Evolutionary conservation across 2,329 filamentous ascomycete species (phyloP), one percentile per base, ranked within the genome.

Genomic region (Rhexocercosporidium sp.): DNA sequence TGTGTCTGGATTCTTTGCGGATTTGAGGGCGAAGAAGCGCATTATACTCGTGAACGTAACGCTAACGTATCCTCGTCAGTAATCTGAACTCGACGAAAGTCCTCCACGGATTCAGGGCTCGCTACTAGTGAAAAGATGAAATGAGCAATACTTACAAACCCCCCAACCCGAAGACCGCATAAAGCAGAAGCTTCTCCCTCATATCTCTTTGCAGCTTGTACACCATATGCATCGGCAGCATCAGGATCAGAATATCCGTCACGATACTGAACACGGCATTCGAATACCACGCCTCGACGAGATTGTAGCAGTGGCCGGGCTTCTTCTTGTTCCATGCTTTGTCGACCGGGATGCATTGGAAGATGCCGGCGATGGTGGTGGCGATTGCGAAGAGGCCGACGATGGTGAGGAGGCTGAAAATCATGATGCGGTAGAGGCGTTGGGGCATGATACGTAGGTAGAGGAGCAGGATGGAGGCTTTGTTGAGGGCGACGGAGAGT

Each of bases 131-230:
- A 37, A 20, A 22, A 11, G 60, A 53, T 20, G 29, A 16, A 14
- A 37, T 8, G 39, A 8, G 46, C 3, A 27, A 22, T 4, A 75
- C 78, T 72, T 67, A 79, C 78, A 77, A 81, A 73, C 46, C 70
- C 34, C 70, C 81, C 67, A 78, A 69, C 20, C 76, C 79, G 76
- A 78, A 78, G 63, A 76, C 78, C 66, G 49, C 74, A 72, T 73
- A 78, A 31, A 89, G 79, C 0, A 83, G 85, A 16, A 85, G 73
- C 62, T 86, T 85, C 65, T 86, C 68, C 31, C 65, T 41, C 47
- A 22, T 62, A 25, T 62, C 57, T 37, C 68, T 65, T 53, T 69
- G 68, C 46, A 69, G 41, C 41, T 67, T 69, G 34, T 69, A 67
- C 8, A 69, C 65, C 68, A 69, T 67, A 47, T 68, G 63, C 59